Percentiles rank a stretch among this genome's conserved stretches.
Evolutionary conservation across 2,329 filamentous ascomycete species (phyloP).

Genomic region (Alternaria burnsii): DNA sequence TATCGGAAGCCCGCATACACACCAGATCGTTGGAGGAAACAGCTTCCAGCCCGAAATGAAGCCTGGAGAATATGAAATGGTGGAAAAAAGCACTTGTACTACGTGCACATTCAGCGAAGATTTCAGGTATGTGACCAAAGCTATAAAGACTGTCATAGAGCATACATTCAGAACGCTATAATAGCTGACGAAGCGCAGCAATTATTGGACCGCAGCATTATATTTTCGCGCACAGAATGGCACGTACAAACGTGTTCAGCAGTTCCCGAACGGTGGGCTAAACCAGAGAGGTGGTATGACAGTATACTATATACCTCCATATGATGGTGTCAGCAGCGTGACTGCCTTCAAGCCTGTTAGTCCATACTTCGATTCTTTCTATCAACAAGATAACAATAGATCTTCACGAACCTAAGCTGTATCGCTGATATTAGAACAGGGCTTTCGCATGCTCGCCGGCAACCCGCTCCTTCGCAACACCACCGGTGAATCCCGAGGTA

Average conservation of each 20-base stretch:
- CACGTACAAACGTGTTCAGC: conserved; percentile 42
- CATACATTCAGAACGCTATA: too few species aligned
- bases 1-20: conserved; percentile 38
- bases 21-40: conserved; percentile 43
- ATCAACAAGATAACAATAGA: background rate
- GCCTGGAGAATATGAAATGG: conserved; percentile 35
- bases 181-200: conserved; percentile 8
- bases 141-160: background rate
- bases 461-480: conserved; percentile 45
- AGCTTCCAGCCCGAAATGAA: conserved; percentile 39
- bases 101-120: conserved; percentile 41
- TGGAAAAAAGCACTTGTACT: conserved; percentile 35
- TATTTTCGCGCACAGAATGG: conserved; percentile 42
- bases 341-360: conserved; percentile 42
- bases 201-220: conserved; percentile 44
- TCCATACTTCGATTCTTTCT: background rate
- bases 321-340: conserved; percentile 36
- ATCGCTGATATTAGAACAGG: conserved; percentile 2
- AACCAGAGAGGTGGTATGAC: conserved; percentile 42
- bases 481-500: conserved; percentile 40
- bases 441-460: conserved; percentile 60
- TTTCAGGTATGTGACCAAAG: conserved; percentile 14
- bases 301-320: conserved; percentile 45
- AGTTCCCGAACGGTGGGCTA: conserved; percentile 34
- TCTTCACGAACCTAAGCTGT: background rate